A percentile compares a stretch with the other conserved stretches of the same genome.
These are phyloP conservation scores for Pueraria montana DNA, from an alignment of 306 rosid genomes.

Conservation along the genomic window DNA sequence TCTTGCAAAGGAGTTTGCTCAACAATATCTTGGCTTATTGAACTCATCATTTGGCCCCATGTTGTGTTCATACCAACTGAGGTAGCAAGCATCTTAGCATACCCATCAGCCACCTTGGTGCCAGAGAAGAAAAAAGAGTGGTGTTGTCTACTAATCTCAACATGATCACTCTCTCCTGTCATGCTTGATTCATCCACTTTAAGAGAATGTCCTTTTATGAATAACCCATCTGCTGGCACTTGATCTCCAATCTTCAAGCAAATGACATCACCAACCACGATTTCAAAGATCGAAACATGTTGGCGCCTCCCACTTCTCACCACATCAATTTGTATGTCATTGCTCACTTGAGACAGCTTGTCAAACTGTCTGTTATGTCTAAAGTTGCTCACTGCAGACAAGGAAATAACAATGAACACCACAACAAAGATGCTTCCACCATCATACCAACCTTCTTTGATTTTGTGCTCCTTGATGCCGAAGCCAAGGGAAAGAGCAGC, in stretches of 20 bases:
- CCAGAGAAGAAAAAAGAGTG: slow-evolving; percentile 51
- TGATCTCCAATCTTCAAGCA: slow-evolving; percentile 54
- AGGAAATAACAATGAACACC: slow-evolving; percentile 43
- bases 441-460: slow-evolving; percentile 54
- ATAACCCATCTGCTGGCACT: slow-evolving; percentile 50
- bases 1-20: slow-evolving; percentile 47
- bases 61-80: slow-evolving; percentile 53
- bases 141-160: background rate
- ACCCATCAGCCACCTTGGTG: slow-evolving; percentile 48
- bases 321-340: slow-evolving; percentile 42
- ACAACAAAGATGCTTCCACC: slow-evolving; percentile 53
- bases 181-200: slow-evolving; percentile 50
- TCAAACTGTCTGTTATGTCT: slow-evolving; percentile 45
- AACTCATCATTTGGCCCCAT: slow-evolving; percentile 56
- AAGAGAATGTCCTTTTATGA: slow-evolving; percentile 47
- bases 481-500: slow-evolving; percentile 51
- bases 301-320: slow-evolving; percentile 10
- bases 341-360: slow-evolving; percentile 45
- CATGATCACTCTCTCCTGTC: slow-evolving; percentile 49
- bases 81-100: slow-evolving; percentile 47
- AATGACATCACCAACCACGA: slow-evolving; percentile 48
- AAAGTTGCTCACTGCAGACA: slow-evolving; percentile 46
- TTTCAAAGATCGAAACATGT: slow-evolving; percentile 24
- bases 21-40: slow-evolving; percentile 23
- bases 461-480: slow-evolving; percentile 49